Evolutionary conservation across 2,329 filamentous ascomycete species (phyloP).

Genomic region (Aspergillus puulaauensis): DNA sequence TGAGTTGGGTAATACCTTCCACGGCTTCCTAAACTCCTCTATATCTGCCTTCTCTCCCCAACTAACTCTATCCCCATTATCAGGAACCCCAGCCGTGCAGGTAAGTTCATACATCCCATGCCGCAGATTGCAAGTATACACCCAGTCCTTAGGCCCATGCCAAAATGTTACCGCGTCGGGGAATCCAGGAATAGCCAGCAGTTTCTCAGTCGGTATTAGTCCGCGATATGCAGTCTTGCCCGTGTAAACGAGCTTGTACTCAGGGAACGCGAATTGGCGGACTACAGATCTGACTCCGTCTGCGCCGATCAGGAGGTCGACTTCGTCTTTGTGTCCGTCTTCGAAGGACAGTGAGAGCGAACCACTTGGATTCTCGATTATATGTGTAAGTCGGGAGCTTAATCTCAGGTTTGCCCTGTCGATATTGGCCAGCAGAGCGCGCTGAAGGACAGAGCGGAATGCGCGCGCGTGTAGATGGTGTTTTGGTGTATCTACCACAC

Average conservation of each 20-base stretch:
- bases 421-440: constrained; percentile 3
- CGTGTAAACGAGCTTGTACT: constrained; percentile 12
- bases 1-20: not conserved
- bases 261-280: constrained; percentile 12
- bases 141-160: constrained; percentile 14
- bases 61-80: constrained; percentile 6
- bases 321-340: constrained; percentile 6
- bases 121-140: constrained; percentile 15
- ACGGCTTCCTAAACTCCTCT: constrained; percentile 10
- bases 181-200: constrained; percentile 9
- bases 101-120: constrained; percentile 14
- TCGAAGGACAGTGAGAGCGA: constrained; percentile 6
- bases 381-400: constrained; percentile 2
- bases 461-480: constrained; percentile 12
- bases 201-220: constrained; percentile 5
- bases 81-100: constrained; percentile 1
- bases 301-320: constrained; percentile 13
- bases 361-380: not conserved
- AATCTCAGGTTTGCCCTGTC: constrained; percentile 4
- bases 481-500: constrained; percentile 1
- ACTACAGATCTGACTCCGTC: constrained; percentile 17
- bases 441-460: constrained; percentile 13
- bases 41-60: constrained; percentile 13
- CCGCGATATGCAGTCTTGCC: constrained; percentile 14
- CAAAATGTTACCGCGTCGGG: constrained; percentile 15